Percentiles rank a stretch among this genome's conserved stretches.
Evolutionary conservation across 2,329 filamentous ascomycete genomes (phyloP).

Genomic region (Fusarium odoratissimum): DNA sequence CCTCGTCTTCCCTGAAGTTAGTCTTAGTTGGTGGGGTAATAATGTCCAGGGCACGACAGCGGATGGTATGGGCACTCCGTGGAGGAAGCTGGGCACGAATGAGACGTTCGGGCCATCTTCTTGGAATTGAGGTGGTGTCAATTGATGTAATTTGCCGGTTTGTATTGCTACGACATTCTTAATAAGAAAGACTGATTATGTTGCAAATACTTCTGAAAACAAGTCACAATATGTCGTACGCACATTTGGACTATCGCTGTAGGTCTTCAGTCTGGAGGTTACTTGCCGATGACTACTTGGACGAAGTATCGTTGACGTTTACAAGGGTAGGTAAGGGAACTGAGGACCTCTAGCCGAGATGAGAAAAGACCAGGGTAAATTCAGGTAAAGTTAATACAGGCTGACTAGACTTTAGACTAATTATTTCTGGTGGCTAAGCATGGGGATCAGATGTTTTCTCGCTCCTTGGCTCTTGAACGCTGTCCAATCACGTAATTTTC

Average conservation of each 20-base stretch:
- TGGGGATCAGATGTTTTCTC: neutral
- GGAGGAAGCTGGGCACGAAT: neutral
- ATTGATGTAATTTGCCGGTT: no score
- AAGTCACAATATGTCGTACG: no score
- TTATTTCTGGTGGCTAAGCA: no score
- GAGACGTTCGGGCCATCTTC: neutral
- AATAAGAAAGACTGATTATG: no score
- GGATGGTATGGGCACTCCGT: neutral
- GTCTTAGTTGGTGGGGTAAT: slow-evolving; percentile 1
- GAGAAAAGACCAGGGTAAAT: neutral
- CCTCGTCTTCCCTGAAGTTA: neutral
- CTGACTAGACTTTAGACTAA: neutral
- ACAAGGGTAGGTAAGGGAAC: rapidly evolving
- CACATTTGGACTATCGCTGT: no score
- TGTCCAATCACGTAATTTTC: neutral
- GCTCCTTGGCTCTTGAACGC: neutral
- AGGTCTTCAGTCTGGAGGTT: no score
- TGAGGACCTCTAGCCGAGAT: rapidly evolving
- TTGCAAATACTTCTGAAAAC: no score
- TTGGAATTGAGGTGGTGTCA: neutral
- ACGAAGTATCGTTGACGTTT: neutral
- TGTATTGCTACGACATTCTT: rapidly evolving
- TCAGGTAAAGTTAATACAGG: rapidly evolving
- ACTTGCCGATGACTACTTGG: no score
- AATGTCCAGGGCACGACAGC: neutral